Conservation (phyloP, 2,329 filamentous ascomycete species). For the Gliomastix tumulicola region DNA sequence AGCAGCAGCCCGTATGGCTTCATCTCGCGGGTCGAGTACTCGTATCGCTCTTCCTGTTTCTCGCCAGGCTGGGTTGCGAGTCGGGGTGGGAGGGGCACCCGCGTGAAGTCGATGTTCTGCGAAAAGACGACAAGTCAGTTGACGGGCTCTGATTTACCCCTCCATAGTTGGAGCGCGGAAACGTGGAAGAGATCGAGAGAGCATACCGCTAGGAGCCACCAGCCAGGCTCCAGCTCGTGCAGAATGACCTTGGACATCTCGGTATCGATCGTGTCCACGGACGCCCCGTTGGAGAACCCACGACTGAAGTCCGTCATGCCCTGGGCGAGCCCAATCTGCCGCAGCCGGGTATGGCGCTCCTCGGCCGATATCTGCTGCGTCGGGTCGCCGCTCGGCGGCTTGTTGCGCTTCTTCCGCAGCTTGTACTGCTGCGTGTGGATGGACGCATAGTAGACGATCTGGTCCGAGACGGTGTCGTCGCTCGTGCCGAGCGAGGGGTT, state of each 20-base stretch:
- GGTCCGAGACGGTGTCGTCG: constrained; percentile 57
- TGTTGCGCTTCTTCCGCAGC: constrained; percentile 32
- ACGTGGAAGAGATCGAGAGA: background rate
- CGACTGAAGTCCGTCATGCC: constrained; percentile 92
- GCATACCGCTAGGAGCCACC: constrained; percentile 90
- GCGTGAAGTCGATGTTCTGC: constrained; percentile 66
- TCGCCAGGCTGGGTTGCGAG: constrained; percentile 32
- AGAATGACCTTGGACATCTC: constrained; percentile 80
- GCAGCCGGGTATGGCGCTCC: constrained; percentile 76
- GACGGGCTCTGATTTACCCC: background rate
- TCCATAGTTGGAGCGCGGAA: background rate
- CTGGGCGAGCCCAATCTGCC: constrained; percentile 92
- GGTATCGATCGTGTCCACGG: constrained; percentile 83
- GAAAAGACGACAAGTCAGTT: background rate
- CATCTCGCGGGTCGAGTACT: constrained; percentile 88
- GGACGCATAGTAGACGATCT: constrained; percentile 92
- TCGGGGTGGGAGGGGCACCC: constrained; percentile 54
- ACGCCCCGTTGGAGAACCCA: constrained; percentile 71
- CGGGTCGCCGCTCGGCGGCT: constrained; percentile 21
- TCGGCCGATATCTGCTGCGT: constrained; percentile 44
- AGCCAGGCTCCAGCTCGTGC: constrained; percentile 80
- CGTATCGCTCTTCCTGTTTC: constrained; percentile 40
- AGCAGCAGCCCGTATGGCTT: constrained; percentile 73
- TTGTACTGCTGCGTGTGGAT: constrained; percentile 30
- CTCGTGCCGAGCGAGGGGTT: constrained; percentile 70